These are phyloP conservation scores for Penicillium paxilli DNA, from an alignment of 495 filamentous ascomycete genomes.

Conservation along the genomic window DNA sequence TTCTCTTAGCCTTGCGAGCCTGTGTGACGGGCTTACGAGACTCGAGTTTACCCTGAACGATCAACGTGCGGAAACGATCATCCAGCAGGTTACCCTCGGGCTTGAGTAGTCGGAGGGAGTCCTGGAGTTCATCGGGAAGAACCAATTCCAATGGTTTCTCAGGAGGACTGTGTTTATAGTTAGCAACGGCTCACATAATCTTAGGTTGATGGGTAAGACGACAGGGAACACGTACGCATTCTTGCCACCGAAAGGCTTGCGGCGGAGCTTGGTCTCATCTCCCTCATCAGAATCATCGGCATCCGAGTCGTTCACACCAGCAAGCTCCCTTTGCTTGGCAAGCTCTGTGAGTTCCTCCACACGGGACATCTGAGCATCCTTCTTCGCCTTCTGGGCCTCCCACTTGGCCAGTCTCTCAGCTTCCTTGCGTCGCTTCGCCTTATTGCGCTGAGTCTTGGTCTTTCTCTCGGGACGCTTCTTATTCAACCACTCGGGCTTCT, in stretches of 20 bases:
- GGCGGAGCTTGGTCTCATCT: slow-evolving; percentile 61
- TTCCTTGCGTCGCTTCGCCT: slow-evolving; percentile 81
- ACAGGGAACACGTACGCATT: slow-evolving; percentile 38
- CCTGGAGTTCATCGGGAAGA: slow-evolving; percentile 88
- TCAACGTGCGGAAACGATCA: slow-evolving; percentile 85
- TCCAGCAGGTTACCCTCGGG: slow-evolving; percentile 92
- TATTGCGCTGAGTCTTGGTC: slow-evolving; percentile 82
- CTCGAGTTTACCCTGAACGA: slow-evolving; percentile 88
- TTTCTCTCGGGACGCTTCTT: slow-evolving; percentile 78
- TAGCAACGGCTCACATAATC: slow-evolving; percentile 15
- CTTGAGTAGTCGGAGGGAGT: slow-evolving; percentile 83
- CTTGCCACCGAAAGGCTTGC: slow-evolving; percentile 73
- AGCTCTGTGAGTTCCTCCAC: slow-evolving; percentile 65
- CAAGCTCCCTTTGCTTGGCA: slow-evolving; percentile 57
- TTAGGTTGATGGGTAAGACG: slow-evolving; percentile 20
- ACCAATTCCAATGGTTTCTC: slow-evolving; percentile 83
- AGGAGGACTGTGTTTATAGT: slow-evolving; percentile 56
- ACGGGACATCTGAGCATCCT: slow-evolving; percentile 61
- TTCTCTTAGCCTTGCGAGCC: slow-evolving; percentile 73
- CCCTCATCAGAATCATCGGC: slow-evolving; percentile 58
- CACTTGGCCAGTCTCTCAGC: slow-evolving; percentile 70
- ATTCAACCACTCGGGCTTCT: slow-evolving; percentile 60
- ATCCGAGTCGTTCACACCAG: slow-evolving; percentile 40
- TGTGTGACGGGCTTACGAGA: slow-evolving; percentile 72
- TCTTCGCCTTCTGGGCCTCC: slow-evolving; percentile 70